Evolutionary conservation across 139 green algal genomes (phyloP).

Genomic region (Yamagishiella unicocca): DNA sequence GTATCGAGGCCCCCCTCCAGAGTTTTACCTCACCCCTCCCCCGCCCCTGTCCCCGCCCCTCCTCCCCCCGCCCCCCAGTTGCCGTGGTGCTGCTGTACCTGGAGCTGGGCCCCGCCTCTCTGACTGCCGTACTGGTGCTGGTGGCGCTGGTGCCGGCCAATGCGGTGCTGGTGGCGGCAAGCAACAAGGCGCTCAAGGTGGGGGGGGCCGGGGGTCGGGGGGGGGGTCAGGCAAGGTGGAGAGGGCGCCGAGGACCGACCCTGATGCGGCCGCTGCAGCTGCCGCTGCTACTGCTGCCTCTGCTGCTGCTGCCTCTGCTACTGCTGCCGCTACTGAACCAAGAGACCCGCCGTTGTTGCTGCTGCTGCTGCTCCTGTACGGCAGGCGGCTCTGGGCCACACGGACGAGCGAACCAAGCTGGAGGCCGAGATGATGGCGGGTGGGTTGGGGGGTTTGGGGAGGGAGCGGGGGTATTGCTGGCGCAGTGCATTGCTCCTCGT

Average conservation of each 20-base stretch:
- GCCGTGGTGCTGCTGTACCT: slow-evolving; percentile 68
- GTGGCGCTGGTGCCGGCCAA: slow-evolving; percentile 70
- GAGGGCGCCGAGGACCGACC: no score
- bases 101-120: slow-evolving; percentile 68
- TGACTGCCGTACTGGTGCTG: slow-evolving; percentile 66
- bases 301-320: no score
- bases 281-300: no score
- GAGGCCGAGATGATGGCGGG: slow-evolving; percentile 75
- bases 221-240: no score
- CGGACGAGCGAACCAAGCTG: slow-evolving; percentile 78
- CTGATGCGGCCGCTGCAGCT: no score
- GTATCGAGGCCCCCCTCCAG: neutral
- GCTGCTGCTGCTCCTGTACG: neutral
- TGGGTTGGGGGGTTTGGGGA: no score
- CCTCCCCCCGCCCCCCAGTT: neutral
- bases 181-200: slow-evolving; percentile 19
- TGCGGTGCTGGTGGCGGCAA: slow-evolving; percentile 19
- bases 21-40: neutral
- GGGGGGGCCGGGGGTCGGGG: neutral
- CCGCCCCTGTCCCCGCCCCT: neutral
- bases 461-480: neutral
- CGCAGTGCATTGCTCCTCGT: no score
- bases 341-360: no score
- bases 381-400: slow-evolving; percentile 55
- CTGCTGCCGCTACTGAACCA: no score